Evolutionary conservation across 768 basidiomycete genomes (phyloP).

Genomic region (Lactarius indigo): DNA sequence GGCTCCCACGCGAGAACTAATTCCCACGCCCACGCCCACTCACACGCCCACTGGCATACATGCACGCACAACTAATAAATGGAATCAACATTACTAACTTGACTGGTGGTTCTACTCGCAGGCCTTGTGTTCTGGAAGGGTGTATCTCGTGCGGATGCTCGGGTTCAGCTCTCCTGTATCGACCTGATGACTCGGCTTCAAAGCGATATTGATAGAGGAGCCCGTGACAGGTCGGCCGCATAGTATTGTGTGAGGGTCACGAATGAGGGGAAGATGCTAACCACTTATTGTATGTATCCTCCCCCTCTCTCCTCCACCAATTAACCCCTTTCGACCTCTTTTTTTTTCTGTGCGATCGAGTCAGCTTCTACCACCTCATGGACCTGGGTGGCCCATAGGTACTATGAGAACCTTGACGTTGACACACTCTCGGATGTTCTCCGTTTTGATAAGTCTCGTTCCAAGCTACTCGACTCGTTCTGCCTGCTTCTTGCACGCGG

Average conservation of each 20-base stretch:
- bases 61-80: neutral
- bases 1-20: slow-evolving; percentile 14
- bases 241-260: slow-evolving; percentile 47
- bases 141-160: slow-evolving; percentile 58
- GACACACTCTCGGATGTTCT: slow-evolving; percentile 71
- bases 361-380: slow-evolving; percentile 5
- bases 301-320: slow-evolving; percentile 18
- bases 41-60: neutral
- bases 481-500: slow-evolving; percentile 44
- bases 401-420: slow-evolving; percentile 39
- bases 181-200: slow-evolving; percentile 57
- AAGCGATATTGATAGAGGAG: slow-evolving; percentile 47
- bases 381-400: slow-evolving; percentile 31
- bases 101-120: neutral
- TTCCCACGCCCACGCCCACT: slow-evolving; percentile 10
- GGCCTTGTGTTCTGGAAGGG: slow-evolving; percentile 45
- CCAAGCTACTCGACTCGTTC: slow-evolving; percentile 50
- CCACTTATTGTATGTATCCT: slow-evolving; percentile 43
- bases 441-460: slow-evolving; percentile 63
- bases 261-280: slow-evolving; percentile 59
- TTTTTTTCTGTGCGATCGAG: neutral
- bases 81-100: neutral
- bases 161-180: slow-evolving; percentile 64
- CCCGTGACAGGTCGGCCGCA: slow-evolving; percentile 43
- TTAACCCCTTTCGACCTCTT: neutral